Conservation (phyloP, 306 rosid species). For the Vigna radiata region DNA sequence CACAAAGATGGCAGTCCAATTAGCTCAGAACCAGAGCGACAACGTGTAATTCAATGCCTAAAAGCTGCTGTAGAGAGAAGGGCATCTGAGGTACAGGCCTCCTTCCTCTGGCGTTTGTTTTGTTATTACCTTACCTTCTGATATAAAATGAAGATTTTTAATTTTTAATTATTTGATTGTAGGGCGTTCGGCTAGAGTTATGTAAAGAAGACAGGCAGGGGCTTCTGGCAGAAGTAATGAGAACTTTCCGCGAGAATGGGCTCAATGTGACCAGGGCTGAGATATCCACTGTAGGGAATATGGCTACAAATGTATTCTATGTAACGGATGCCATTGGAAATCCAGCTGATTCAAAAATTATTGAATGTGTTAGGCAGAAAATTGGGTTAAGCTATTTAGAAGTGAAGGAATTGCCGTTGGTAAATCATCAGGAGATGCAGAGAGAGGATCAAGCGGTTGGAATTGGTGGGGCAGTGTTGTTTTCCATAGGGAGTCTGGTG, state of each 20-base stretch:
- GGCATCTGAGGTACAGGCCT: conserved; percentile 70
- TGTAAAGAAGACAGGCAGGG: conserved; percentile 68
- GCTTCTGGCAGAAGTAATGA: conserved; percentile 83
- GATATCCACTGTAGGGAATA: conserved; percentile 63
- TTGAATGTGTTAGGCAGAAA: conserved; percentile 74
- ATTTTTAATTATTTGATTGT: conserved; percentile 34
- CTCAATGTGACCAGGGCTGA: conserved; percentile 90
- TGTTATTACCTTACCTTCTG: not conserved
- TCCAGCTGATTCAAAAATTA: conserved; percentile 59
- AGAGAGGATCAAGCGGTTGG: conserved; percentile 69
- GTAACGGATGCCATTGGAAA: conserved; percentile 83
- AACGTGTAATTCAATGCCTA: conserved; percentile 87
- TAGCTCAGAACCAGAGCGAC: conserved; percentile 91
- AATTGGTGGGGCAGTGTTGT: conserved; percentile 87
- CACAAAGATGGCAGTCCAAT: conserved; percentile 96
- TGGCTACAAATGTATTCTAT: conserved; percentile 71
- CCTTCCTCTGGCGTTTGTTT: conserved; percentile 11
- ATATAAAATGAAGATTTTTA: not conserved
- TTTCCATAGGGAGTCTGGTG: conserved; percentile 86
- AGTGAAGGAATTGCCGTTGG: conserved; percentile 79
- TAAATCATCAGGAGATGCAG: conserved; percentile 51
- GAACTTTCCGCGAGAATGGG: conserved; percentile 92
- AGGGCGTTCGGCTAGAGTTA: conserved; percentile 87
- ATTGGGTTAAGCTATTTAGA: conserved; percentile 71
- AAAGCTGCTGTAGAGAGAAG: conserved; percentile 88